A percentile compares a stretch with the other conserved stretches of the same genome.
phyloP scores from a whole-genome alignment of 352 stramenopile species.

The Peronospora destructor region DNA sequence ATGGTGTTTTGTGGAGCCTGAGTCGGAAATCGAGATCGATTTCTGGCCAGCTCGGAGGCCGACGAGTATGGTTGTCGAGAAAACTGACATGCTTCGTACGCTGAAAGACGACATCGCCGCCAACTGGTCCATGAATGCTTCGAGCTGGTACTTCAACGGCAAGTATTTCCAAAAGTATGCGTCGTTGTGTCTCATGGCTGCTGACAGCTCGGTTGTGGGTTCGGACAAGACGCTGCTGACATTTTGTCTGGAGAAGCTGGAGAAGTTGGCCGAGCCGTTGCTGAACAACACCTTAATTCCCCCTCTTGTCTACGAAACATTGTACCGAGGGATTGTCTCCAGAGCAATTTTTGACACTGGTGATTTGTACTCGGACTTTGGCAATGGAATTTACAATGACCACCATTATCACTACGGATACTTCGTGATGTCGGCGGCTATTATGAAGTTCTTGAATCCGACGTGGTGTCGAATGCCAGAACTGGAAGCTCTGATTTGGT shows the following conservation, averaged over 20 bases:
- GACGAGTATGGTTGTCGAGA: constrained; percentile 19
- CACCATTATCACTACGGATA: constrained; percentile 83
- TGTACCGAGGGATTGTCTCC: constrained; percentile 53
- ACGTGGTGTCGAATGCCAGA: constrained; percentile 46
- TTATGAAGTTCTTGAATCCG: constrained; percentile 56
- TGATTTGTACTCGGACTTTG: constrained; percentile 56
- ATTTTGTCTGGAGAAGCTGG: constrained; percentile 52
- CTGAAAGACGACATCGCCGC: constrained; percentile 49
- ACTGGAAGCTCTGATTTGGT: constrained; percentile 54
- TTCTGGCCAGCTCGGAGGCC: constrained; percentile 47
- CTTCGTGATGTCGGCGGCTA: constrained; percentile 55
- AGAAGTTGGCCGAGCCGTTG: constrained; percentile 48
- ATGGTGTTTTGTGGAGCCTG: constrained; percentile 50
- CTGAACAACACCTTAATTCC: constrained; percentile 45
- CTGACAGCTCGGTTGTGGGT: constrained; percentile 40
- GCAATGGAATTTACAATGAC: constrained; percentile 77
- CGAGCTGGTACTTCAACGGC: constrained; percentile 73
- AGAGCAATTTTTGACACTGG: constrained; percentile 40
- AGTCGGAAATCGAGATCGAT: constrained; percentile 42
- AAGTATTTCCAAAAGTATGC: constrained; percentile 79
- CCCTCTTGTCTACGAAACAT: constrained; percentile 58
- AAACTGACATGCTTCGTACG: constrained; percentile 39
- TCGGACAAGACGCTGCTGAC: constrained; percentile 36
- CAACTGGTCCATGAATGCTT: constrained; percentile 39
- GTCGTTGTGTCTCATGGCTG: constrained; percentile 64